A percentile compares a stretch with the other conserved stretches of the same genome.
Evolutionary conservation across 2,329 filamentous ascomycete species (phyloP).

Genomic region (Rugonectria rugulosa): DNA sequence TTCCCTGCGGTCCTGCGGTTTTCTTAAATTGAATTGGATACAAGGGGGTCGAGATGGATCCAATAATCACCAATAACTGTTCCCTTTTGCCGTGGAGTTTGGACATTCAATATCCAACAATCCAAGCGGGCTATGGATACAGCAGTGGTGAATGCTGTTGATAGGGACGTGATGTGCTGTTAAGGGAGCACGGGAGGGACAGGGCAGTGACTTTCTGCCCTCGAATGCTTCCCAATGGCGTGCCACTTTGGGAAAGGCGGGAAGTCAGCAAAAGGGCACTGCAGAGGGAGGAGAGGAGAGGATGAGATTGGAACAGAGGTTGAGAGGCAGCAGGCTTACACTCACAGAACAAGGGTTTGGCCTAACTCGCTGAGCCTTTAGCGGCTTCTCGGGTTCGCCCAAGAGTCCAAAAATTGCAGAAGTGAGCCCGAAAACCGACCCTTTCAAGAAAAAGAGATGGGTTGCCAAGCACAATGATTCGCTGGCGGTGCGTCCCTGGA

Average conservation of each 20-base stretch:
- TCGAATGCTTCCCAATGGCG: too few species aligned
- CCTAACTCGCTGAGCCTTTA: conserved; percentile 13
- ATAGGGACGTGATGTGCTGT: conserved; percentile 4
- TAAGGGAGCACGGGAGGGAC: conserved; percentile 5
- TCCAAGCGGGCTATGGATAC: conserved; percentile 6
- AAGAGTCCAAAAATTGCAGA: too few species aligned
- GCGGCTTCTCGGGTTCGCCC: conserved; percentile 21
- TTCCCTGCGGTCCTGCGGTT: too few species aligned
- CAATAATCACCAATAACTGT: conserved; percentile 11
- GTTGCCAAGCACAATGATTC: conserved; percentile 10
- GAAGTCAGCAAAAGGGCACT: not conserved
- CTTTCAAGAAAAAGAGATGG: conserved; percentile 13
- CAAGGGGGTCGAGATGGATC: conserved; percentile 7
- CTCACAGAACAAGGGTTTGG: too few species aligned
- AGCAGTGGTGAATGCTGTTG: not conserved
- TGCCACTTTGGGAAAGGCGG: not conserved
- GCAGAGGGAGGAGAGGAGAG: too few species aligned
- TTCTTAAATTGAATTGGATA: not conserved
- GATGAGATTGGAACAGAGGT: too few species aligned
- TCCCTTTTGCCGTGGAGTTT: not conserved
- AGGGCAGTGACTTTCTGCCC: too few species aligned
- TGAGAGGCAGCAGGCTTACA: too few species aligned
- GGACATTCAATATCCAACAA: conserved; percentile 18
- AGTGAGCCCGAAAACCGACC: conserved; percentile 27
- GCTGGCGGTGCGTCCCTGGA: not conserved